Conservation (phyloP, 2,329 filamentous ascomycete genomes). For the Trichoderma pleuroti region DNA sequence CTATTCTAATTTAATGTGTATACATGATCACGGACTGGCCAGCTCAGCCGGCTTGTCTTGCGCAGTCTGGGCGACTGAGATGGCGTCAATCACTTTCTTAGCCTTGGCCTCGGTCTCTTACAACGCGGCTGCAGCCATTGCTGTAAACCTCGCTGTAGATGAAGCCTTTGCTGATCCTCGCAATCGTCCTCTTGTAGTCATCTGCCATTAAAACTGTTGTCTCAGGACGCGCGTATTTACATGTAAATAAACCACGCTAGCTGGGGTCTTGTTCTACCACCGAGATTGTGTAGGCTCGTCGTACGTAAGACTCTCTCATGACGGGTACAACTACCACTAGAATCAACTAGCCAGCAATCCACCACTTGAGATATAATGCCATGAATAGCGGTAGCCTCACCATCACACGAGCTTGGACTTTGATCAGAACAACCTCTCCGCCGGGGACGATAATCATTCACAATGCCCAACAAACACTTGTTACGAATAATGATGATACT, state of each 20-base stretch:
- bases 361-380: not conserved
- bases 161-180: no score
- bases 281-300: not conserved
- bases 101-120: no score
- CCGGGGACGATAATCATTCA: not conserved
- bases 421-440: not conserved
- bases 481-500: not conserved
- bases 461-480: not conserved
- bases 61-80: no score
- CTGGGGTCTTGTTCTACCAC: not conserved
- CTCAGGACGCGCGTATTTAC: not conserved
- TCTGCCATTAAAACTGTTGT: not conserved
- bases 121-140: no score
- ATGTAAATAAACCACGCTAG: not conserved
- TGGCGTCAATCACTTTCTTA: no score
- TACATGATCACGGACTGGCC: no score
- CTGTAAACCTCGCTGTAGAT: no score
- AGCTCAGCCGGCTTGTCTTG: no score
- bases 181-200: no score
- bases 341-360: not conserved
- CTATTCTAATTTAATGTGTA: no score
- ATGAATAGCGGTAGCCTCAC: not conserved
- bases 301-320: not conserved
- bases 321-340: not conserved
- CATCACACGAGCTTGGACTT: not conserved